These are phyloP conservation scores for Usnea hakonensis DNA, from an alignment of 495 filamentous ascomycete species.

Conservation along the genomic window DNA sequence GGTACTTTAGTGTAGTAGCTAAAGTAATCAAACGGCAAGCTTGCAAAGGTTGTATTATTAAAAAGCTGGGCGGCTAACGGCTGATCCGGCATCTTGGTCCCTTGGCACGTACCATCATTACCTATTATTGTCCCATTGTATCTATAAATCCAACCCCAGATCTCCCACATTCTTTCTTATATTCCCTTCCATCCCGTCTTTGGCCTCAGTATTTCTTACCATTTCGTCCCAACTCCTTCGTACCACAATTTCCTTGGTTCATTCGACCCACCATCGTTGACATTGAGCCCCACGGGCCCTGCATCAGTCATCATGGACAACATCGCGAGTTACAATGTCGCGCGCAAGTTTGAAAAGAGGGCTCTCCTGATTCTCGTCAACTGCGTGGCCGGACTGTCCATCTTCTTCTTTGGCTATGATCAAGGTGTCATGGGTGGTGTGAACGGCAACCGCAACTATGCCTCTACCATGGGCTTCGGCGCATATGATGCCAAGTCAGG, in stretches of 20 bases:
- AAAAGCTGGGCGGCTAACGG: background rate
- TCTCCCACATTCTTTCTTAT: background rate
- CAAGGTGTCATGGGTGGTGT: conserved; percentile 56
- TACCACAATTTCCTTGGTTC: background rate
- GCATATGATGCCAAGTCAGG: conserved; percentile 33
- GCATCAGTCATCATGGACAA: conserved; percentile 12
- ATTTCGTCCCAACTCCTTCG: background rate
- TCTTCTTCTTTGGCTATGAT: conserved; percentile 40
- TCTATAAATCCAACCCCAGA: background rate
- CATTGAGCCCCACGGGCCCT: background rate
- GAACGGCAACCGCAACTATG: conserved; percentile 45
- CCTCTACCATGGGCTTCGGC: conserved; percentile 43
- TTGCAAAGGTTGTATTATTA: too few species aligned
- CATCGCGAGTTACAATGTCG: conserved; percentile 48
- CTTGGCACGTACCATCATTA: too few species aligned
- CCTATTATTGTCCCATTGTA: too few species aligned
- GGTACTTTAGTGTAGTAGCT: background rate
- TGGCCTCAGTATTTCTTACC: too few species aligned
- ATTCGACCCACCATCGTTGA: background rate
- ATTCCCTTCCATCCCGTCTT: background rate
- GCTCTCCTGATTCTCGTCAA: conserved; percentile 44
- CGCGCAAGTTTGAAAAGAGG: conserved; percentile 50
- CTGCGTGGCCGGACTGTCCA: conserved; percentile 39
- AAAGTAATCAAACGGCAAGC: background rate
- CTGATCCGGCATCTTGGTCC: background rate